These are phyloP conservation scores for Kandelia obovata DNA, from an alignment of 345 rosid species.

Conservation along the genomic window DNA sequence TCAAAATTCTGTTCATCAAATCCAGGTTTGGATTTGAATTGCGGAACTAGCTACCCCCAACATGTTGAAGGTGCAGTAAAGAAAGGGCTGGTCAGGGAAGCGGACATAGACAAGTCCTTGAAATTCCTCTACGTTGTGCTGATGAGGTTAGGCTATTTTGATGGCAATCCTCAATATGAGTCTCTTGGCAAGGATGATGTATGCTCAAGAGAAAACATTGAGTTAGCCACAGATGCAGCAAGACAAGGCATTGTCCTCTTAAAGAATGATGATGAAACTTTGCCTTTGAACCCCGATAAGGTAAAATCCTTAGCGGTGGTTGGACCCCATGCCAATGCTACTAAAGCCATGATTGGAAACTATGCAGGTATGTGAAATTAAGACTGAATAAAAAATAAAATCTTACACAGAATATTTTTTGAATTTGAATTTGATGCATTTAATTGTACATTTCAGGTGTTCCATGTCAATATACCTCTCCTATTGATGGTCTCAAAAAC, in stretches of 20 bases:
- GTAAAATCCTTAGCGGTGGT: slow-evolving; percentile 36
- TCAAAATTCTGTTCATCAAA: background rate
- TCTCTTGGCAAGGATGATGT: slow-evolving; percentile 36
- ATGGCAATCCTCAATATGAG: slow-evolving; percentile 39
- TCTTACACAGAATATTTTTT: too few species aligned
- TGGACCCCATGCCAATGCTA: slow-evolving; percentile 59
- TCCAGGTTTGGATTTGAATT: slow-evolving; percentile 63
- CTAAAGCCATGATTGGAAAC: slow-evolving; percentile 50
- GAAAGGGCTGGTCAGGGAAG: slow-evolving; percentile 38
- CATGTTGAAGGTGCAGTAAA: slow-evolving; percentile 33
- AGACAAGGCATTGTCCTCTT: slow-evolving; percentile 54
- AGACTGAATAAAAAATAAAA: too few species aligned
- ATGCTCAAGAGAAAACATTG: slow-evolving; percentile 32
- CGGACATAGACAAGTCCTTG: slow-evolving; percentile 33
- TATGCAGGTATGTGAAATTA: slow-evolving; percentile 40
- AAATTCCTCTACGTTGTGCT: slow-evolving; percentile 38
- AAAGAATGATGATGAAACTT: slow-evolving; percentile 34
- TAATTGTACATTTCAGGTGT: slow-evolving; percentile 24
- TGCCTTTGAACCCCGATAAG: slow-evolving; percentile 26
- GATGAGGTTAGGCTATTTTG: slow-evolving; percentile 65
- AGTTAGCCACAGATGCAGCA: slow-evolving; percentile 54
- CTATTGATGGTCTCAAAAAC: slow-evolving; percentile 40
- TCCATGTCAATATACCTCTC: slow-evolving; percentile 44
- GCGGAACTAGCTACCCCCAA: slow-evolving; percentile 43
- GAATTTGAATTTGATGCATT: background rate